Evolutionary conservation across 768 basidiomycete species (phyloP), one percentile per base, ranked within the genome.

Genomic region (Rhodotorula graminis): DNA sequence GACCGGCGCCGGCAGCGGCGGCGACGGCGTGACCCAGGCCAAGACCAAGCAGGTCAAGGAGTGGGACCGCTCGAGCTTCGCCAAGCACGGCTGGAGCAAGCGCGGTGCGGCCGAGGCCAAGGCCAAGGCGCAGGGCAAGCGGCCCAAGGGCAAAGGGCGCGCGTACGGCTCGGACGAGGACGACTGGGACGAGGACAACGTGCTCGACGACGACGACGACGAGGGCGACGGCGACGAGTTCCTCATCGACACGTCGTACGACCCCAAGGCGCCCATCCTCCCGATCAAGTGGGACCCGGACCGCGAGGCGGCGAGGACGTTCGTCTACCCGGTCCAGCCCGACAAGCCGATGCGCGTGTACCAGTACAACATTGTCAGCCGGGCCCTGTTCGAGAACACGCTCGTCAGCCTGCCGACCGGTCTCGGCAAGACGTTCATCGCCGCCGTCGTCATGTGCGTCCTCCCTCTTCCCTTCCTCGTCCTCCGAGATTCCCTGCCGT

Each of bases 371-470:
- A 97, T 99, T 70, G 89, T 92, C 69, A 88, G 85, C 78, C 85
- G 87, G 44, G 90, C 88, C 77, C 84, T 99, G 33, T 92, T 90
- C 78, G 90, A 97, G 37, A 98, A 99, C 79, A 91, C 92, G 14
- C 86, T 99, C 15, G 93, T 97, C 42, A 90, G 93, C 0, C 83
- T 99, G 23, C 96, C 96, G 3, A 99, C 96, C 0, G 96, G 96
- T 58, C 83, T 98, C 21, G 96, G 96, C 25, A 99, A 99, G 82
- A 99, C 96, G 0, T 98, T 99, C 78, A 90, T 99, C 71, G 96
- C 96, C 8, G 93, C 95, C 1, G 92, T 92, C 5, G 86, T 99
- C 31, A 97, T 99, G 95, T 72, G 11, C 37, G 74, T 64, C 23
- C 12, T 8, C 23, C 2, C 15, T 58, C 29, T 57, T 44, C 82